phyloP scores from a whole-genome alignment of 441 rosid species.

The Croton setiger region DNA sequence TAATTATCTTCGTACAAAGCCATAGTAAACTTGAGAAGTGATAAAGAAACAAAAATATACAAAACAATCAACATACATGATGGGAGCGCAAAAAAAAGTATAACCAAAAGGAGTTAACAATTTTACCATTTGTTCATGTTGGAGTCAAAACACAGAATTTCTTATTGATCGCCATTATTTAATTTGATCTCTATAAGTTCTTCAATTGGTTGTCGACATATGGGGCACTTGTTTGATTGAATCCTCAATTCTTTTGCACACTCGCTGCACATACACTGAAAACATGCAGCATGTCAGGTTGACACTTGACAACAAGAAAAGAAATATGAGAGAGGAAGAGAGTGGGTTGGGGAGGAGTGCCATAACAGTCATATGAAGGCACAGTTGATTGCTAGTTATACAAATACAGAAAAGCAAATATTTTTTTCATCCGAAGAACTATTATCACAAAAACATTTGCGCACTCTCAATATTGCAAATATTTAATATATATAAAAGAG shows the following conservation, averaged over 20 bases:
- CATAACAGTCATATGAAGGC: not conserved
- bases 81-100: slow-evolving; percentile 11
- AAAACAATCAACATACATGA: slow-evolving; percentile 20
- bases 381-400: not conserved
- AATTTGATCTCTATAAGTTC: slow-evolving; percentile 80
- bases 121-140: slow-evolving; percentile 29
- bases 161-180: slow-evolving; percentile 36
- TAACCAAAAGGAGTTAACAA: slow-evolving; percentile 18
- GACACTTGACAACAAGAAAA: not conserved
- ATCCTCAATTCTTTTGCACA: slow-evolving; percentile 80
- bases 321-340: too few species aligned
- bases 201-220: slow-evolving; percentile 83
- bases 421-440: not conserved
- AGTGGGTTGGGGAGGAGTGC: not conserved
- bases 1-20: slow-evolving; percentile 14
- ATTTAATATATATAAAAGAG: not conserved
- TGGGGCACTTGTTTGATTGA: slow-evolving; percentile 80
- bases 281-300: slow-evolving; percentile 13
- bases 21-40: slow-evolving; percentile 12
- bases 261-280: slow-evolving; percentile 88
- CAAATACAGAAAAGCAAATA: slow-evolving; percentile 1
- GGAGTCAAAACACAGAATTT: slow-evolving; percentile 20
- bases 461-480: not conserved
- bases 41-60: slow-evolving; percentile 26
- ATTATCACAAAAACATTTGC: not conserved